Conservation (phyloP, 1,284 basidiomycete genomes). For the Thelephora terrestris region DNA sequence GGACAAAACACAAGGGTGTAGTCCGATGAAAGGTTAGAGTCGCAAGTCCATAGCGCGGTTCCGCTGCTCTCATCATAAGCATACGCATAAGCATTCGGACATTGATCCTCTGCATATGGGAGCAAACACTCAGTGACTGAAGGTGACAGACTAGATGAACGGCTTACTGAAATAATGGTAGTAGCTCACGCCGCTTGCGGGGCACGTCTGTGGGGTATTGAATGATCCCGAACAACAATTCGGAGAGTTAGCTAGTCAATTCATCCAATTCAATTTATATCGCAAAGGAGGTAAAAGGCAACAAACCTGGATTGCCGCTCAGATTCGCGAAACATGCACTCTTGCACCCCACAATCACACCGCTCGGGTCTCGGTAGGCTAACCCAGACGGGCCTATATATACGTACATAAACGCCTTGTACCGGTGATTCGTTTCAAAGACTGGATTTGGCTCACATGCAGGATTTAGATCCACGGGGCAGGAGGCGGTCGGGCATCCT, state of each 20-base stretch:
- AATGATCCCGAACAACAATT: slow-evolving; percentile 19
- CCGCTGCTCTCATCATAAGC: slow-evolving; percentile 19
- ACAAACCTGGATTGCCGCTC: slow-evolving; percentile 29
- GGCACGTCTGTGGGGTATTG: slow-evolving; percentile 16
- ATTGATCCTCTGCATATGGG: slow-evolving; percentile 11
- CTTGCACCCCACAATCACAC: slow-evolving; percentile 46
- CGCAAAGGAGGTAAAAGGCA: neutral
- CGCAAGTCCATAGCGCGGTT: slow-evolving; percentile 17
- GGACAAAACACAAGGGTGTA: slow-evolving; percentile 24
- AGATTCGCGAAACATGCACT: slow-evolving; percentile 49
- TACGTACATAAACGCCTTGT: neutral
- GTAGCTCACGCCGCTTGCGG: slow-evolving; percentile 12
- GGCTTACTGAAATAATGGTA: slow-evolving; percentile 19
- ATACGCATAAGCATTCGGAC: slow-evolving; percentile 18
- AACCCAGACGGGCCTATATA: slow-evolving; percentile 36
- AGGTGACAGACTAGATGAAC: neutral
- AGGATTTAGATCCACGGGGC: slow-evolving; percentile 43
- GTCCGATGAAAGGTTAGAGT: slow-evolving; percentile 7
- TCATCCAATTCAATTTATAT: neutral
- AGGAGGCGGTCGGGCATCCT: slow-evolving; percentile 40
- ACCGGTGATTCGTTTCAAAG: neutral
- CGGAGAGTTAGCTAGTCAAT: slow-evolving; percentile 9
- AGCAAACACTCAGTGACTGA: neutral
- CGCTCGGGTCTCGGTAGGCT: slow-evolving; percentile 41
- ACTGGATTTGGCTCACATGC: slow-evolving; percentile 23